Evolutionary conservation across 805 yeast species (phyloP).

Genomic region (Kuraishia capsulata): DNA sequence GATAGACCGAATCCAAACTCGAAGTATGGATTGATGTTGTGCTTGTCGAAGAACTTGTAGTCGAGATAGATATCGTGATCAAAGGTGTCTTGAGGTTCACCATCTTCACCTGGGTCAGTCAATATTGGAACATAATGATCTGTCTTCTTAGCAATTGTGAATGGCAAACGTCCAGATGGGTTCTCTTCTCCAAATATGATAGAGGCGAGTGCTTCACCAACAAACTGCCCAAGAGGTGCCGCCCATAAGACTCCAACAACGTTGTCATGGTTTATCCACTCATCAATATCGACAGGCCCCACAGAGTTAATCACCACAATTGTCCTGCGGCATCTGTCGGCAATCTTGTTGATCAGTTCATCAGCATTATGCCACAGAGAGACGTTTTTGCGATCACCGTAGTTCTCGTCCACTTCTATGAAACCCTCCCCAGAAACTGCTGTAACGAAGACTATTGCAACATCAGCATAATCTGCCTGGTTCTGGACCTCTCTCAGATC

Average conservation of each 20-base stretch:
- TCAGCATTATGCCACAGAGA: slow-evolving; percentile 54
- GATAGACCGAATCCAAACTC: slow-evolving; percentile 59
- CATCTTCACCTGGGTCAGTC: slow-evolving; percentile 7
- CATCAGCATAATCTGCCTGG: slow-evolving; percentile 36
- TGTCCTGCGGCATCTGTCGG: slow-evolving; percentile 41
- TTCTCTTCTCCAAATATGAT: slow-evolving; percentile 51
- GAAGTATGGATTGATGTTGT: slow-evolving; percentile 44
- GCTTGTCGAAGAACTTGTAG: slow-evolving; percentile 49
- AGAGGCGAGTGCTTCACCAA: slow-evolving; percentile 50
- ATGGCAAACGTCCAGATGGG: slow-evolving; percentile 58
- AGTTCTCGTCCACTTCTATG: slow-evolving; percentile 47
- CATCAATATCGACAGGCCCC: slow-evolving; percentile 52
- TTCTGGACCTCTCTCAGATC: slow-evolving; percentile 37
- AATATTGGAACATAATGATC: slow-evolving; percentile 21
- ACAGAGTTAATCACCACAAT: slow-evolving; percentile 52
- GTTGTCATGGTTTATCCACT: slow-evolving; percentile 45
- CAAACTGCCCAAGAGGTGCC: slow-evolving; percentile 23
- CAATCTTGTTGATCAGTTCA: slow-evolving; percentile 36
- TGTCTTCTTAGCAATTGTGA: slow-evolving; percentile 47
- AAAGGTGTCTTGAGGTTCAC: slow-evolving; percentile 33
- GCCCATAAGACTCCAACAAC: slow-evolving; percentile 48
- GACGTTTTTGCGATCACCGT: slow-evolving; percentile 50
- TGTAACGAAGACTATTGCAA: slow-evolving; percentile 45
- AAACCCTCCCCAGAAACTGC: slow-evolving; percentile 51
- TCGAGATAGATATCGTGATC: slow-evolving; percentile 43